phyloP scores from a whole-genome alignment of 306 rosid species.

The Notholithocarpus densiflorus region DNA sequence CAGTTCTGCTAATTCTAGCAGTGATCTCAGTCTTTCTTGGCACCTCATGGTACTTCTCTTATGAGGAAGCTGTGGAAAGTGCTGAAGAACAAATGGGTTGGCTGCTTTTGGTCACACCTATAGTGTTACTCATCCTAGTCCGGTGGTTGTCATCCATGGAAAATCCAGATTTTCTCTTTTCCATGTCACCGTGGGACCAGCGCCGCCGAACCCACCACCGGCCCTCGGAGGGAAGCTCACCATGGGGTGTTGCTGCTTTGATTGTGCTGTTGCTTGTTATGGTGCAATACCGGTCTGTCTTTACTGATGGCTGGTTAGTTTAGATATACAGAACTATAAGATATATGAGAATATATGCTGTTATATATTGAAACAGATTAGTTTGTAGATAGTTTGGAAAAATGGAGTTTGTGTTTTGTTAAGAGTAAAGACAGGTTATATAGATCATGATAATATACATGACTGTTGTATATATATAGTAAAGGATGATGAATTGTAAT shows the following conservation, averaged over 20 bases:
- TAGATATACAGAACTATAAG: not conserved
- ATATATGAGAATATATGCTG: too few species aligned
- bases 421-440: not conserved
- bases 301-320: constrained; percentile 64
- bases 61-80: constrained; percentile 52
- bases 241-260: constrained; percentile 93
- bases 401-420: not conserved
- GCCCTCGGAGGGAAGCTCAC: constrained; percentile 80
- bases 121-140: constrained; percentile 47
- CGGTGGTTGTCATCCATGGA: constrained; percentile 69
- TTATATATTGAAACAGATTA: too few species aligned
- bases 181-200: constrained; percentile 48
- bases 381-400: not conserved
- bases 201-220: constrained; percentile 40
- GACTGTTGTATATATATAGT: constrained; percentile 18
- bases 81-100: constrained; percentile 52
- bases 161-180: constrained; percentile 39
- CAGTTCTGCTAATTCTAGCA: constrained; percentile 61
- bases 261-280: constrained; percentile 65
- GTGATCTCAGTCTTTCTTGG: constrained; percentile 55
- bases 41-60: constrained; percentile 58
- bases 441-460: not conserved
- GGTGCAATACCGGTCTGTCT: constrained; percentile 59
- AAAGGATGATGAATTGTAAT: constrained; percentile 6
- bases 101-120: constrained; percentile 53